These are phyloP conservation scores for Arthrobotrys pseudoclavata DNA, from an alignment of 2,329 filamentous ascomycete species.

Conservation along the genomic window DNA sequence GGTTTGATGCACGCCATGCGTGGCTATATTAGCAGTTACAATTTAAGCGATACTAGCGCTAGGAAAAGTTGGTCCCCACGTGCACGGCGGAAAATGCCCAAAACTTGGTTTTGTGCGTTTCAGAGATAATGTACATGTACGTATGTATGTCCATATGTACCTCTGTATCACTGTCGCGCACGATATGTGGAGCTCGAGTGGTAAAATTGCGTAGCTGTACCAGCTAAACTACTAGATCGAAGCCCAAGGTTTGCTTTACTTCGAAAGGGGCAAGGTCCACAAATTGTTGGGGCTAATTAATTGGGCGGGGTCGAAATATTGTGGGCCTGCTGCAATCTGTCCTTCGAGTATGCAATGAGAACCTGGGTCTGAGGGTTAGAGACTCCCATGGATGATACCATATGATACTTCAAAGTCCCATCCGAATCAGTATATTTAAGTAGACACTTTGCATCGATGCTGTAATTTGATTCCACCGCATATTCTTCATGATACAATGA, in stretches of 20 bases:
- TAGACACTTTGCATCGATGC: neutral
- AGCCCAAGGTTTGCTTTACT: neutral
- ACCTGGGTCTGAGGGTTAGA: neutral
- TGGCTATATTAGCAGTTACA: neutral
- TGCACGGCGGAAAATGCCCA: neutral
- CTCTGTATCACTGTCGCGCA: neutral
- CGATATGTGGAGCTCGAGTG: neutral
- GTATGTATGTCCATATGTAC: neutral
- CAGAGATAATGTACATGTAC: neutral
- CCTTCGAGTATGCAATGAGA: neutral
- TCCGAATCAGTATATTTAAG: neutral
- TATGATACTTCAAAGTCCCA: neutral
- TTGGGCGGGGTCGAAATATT: neutral
- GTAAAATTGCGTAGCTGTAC: slow-evolving; percentile 6
- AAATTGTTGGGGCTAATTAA: neutral
- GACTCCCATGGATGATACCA: neutral
- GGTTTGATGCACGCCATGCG: neutral
- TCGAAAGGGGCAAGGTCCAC: neutral
- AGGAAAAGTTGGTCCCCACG: neutral
- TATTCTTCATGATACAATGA: neutral
- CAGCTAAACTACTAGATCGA: neutral
- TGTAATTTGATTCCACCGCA: neutral
- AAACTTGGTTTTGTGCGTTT: slow-evolving; percentile 10
- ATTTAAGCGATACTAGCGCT: slow-evolving; percentile 24
- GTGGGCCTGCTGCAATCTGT: slow-evolving; percentile 2